Percentiles rank a stretch among this genome's conserved stretches.
These are phyloP conservation scores for Colletotrichum limetticola DNA, from an alignment of 2,329 filamentous ascomycete species.

Conservation along the genomic window DNA sequence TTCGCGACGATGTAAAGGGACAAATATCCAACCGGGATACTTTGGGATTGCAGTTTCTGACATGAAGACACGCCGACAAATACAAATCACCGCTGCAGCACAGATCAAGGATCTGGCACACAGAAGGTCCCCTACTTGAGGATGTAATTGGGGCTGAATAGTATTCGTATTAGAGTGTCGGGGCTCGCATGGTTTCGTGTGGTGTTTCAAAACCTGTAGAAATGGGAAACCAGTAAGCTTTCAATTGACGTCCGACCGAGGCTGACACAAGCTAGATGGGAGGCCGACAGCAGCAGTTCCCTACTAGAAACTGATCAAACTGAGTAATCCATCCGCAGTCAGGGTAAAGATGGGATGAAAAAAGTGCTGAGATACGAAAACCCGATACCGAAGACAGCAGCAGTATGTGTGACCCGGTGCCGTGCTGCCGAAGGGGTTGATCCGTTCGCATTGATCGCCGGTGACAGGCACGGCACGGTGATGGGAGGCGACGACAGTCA, in stretches of 20 bases:
- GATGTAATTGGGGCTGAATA: not conserved
- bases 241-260: not conserved
- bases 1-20: too few relatives aligned
- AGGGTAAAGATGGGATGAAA: not conserved
- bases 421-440: not conserved
- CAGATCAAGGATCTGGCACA: not conserved
- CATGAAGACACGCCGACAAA: not conserved
- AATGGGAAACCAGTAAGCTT: not conserved
- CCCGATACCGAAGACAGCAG: not conserved
- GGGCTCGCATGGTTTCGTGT: slow-evolving; percentile 24
- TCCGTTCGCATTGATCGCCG: not conserved
- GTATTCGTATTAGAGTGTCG: slow-evolving; percentile 15
- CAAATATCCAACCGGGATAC: not conserved
- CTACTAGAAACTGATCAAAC: not conserved
- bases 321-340: not conserved
- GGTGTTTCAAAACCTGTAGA: slow-evolving; percentile 13
- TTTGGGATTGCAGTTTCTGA: not conserved
- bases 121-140: not conserved
- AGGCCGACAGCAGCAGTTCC: not conserved
- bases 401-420: not conserved
- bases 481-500: not conserved
- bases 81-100: slow-evolving; percentile 1
- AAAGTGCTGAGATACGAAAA: not conserved
- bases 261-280: slow-evolving; percentile 6
- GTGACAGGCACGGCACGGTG: not conserved